A percentile compares a stretch with the other conserved stretches of the same genome.
Evolutionary conservation across 371 early-diverging fungal genomes (phyloP).

Genomic region (Zychaea mexicana): DNA sequence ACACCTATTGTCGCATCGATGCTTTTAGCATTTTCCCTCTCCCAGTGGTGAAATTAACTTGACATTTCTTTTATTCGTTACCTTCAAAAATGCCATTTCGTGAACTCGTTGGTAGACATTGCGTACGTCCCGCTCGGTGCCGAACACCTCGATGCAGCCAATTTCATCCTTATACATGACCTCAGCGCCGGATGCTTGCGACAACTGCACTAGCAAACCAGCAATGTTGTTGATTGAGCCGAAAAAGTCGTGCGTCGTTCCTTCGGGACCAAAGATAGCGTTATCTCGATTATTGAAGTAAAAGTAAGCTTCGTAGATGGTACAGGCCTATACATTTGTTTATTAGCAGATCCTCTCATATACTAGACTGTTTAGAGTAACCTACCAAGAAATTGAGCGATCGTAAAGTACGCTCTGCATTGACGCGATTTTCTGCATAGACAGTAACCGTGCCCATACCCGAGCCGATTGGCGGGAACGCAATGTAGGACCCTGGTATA

Average conservation of each 20-base stretch:
- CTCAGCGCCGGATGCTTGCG: constrained; percentile 59
- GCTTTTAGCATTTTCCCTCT: no score
- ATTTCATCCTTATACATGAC: constrained; percentile 48
- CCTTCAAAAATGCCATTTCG: constrained; percentile 51
- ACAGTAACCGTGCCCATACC: constrained; percentile 52
- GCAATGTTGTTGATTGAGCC: constrained; percentile 36
- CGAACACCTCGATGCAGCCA: constrained; percentile 64
- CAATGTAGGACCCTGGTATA: constrained; percentile 51
- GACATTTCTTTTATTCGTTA: not conserved
- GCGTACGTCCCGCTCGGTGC: constrained; percentile 60
- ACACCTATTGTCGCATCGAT: constrained; percentile 14
- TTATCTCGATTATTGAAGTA: constrained; percentile 48
- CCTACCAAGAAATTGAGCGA: constrained; percentile 75
- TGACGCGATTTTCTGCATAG: constrained; percentile 72
- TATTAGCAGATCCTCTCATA: no score
- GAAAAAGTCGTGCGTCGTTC: constrained; percentile 32
- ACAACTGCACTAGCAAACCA: constrained; percentile 47
- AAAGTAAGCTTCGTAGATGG: constrained; percentile 61
- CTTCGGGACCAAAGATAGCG: constrained; percentile 31
- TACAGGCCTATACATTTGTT: constrained; percentile 62
- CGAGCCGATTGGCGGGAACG: constrained; percentile 67
- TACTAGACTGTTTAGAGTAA: not conserved
- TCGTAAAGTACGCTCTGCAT: constrained; percentile 72
- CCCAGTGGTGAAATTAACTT: no score
- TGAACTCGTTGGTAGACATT: constrained; percentile 56